A percentile compares a stretch with the other conserved stretches of the same genome.
phyloP scores from a whole-genome alignment of 441 rosid genomes.

The Gossypium schwendimanii region DNA sequence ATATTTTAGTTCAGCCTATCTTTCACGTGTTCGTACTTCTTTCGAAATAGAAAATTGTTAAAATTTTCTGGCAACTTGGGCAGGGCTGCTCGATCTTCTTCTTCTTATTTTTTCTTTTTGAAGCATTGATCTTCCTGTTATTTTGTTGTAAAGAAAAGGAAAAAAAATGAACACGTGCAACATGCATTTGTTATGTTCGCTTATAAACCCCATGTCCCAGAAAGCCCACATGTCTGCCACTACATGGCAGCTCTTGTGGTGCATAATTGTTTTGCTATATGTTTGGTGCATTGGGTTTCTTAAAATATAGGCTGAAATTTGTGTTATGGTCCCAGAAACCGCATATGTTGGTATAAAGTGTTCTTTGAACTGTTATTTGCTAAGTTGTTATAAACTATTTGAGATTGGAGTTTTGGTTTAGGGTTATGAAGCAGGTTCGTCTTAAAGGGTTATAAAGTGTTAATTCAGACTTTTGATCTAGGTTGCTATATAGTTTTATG shows the following conservation, averaged over 20 bases:
- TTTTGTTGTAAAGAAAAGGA: neutral
- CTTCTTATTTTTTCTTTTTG: neutral
- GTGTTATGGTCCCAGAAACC: no score
- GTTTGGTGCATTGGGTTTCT: neutral
- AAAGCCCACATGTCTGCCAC: neutral
- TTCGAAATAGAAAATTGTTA: no score
- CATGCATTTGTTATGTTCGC: neutral
- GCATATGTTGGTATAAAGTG: neutral
- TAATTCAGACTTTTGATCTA: neutral
- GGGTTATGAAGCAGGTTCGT: neutral
- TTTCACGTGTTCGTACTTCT: neutral
- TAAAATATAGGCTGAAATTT: no score
- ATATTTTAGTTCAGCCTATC: neutral
- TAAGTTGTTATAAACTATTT: neutral
- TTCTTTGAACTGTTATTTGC: neutral
- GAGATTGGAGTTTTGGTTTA: neutral
- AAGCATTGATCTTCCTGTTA: no score
- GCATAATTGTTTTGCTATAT: neutral
- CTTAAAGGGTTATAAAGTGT: neutral
- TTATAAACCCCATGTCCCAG: neutral
- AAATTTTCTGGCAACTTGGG: neutral
- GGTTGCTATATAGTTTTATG: neutral
- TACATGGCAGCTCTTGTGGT: neutral
- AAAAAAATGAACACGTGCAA: neutral
- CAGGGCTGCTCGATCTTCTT: neutral